These are phyloP conservation scores for Nothophaeocryptopus gaeumannii DNA, from an alignment of 2,329 filamentous ascomycete species.

Conservation along the genomic window DNA sequence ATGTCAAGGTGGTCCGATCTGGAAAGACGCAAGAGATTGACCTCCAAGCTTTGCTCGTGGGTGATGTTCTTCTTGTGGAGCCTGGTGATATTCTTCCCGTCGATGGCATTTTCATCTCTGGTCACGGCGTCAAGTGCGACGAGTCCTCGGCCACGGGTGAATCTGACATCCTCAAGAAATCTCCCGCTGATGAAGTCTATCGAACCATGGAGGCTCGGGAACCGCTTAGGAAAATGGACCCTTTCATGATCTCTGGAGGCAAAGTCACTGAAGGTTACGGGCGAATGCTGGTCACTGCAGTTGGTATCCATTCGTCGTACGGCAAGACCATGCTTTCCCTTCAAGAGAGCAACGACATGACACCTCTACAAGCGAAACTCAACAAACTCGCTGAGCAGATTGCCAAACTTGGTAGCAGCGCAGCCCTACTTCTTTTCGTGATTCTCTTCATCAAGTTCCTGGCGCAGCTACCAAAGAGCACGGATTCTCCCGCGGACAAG, in stretches of 20 bases:
- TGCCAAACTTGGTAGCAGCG: slow-evolving; percentile 72
- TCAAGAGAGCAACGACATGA: slow-evolving; percentile 72
- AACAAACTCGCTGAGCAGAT: slow-evolving; percentile 77
- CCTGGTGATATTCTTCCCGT: slow-evolving; percentile 71
- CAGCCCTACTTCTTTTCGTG: slow-evolving; percentile 76
- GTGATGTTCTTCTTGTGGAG: slow-evolving; percentile 70
- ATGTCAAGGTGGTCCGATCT: slow-evolving; percentile 73
- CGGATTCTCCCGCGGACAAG: slow-evolving; percentile 64
- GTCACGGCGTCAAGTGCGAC: slow-evolving; percentile 67
- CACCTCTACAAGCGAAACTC: slow-evolving; percentile 73
- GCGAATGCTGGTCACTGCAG: slow-evolving; percentile 70
- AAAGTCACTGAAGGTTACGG: slow-evolving; percentile 75
- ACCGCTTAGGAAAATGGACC: slow-evolving; percentile 66
- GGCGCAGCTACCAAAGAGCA: slow-evolving; percentile 59
- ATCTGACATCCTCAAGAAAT: slow-evolving; percentile 69
- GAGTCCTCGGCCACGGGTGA: slow-evolving; percentile 76
- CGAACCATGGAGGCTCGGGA: slow-evolving; percentile 61
- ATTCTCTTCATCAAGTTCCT: slow-evolving; percentile 85
- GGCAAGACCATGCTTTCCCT: slow-evolving; percentile 78
- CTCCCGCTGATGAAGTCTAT: slow-evolving; percentile 62
- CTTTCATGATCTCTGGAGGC: slow-evolving; percentile 83
- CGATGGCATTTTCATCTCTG: slow-evolving; percentile 67
- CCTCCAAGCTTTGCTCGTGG: slow-evolving; percentile 68
- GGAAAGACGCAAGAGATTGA: slow-evolving; percentile 68
- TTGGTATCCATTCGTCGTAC: slow-evolving; percentile 70